Evolutionary conservation across 352 stramenopile genomes (phyloP).

Genomic region (Globisporangium mamillatum): DNA sequence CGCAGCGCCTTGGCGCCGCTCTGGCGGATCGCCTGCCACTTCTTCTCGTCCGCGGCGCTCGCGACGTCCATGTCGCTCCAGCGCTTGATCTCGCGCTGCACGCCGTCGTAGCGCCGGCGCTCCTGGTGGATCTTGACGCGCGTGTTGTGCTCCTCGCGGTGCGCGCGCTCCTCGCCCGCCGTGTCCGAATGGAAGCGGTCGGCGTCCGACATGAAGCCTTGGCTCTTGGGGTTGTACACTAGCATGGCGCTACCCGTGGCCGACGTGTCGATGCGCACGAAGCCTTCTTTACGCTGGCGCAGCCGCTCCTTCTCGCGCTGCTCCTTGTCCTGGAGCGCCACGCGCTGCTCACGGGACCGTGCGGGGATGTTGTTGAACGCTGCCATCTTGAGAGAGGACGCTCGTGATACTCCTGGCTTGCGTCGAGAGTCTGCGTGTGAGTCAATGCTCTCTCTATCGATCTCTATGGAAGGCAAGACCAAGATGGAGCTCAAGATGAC

Average conservation of each 20-base stretch:
- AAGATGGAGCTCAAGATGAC: background rate
- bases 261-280: conserved; percentile 67
- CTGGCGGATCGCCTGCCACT: conserved; percentile 51
- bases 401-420: conserved; percentile 2
- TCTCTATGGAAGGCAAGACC: background rate
- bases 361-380: conserved; percentile 82
- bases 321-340: conserved; percentile 76
- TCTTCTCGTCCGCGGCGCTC: conserved; percentile 64
- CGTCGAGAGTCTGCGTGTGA: background rate
- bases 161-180: conserved; percentile 73
- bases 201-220: conserved; percentile 81
- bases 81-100: conserved; percentile 73
- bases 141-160: conserved; percentile 49
- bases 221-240: conserved; percentile 51
- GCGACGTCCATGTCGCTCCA: conserved; percentile 83
- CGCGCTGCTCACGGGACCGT: conserved; percentile 59
- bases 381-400: background rate
- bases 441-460: background rate
- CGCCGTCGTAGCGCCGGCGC: conserved; percentile 49
- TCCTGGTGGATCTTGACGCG: conserved; percentile 63
- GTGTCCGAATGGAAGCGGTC: conserved; percentile 91
- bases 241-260: conserved; percentile 66
- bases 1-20: conserved; percentile 78
- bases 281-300: conserved; percentile 60
- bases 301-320: conserved; percentile 73